A percentile compares a stretch with the other conserved stretches of the same genome.
Conservation (phyloP, 2,329 filamentous ascomycete species). For the Stenocarpella maydis region DNA sequence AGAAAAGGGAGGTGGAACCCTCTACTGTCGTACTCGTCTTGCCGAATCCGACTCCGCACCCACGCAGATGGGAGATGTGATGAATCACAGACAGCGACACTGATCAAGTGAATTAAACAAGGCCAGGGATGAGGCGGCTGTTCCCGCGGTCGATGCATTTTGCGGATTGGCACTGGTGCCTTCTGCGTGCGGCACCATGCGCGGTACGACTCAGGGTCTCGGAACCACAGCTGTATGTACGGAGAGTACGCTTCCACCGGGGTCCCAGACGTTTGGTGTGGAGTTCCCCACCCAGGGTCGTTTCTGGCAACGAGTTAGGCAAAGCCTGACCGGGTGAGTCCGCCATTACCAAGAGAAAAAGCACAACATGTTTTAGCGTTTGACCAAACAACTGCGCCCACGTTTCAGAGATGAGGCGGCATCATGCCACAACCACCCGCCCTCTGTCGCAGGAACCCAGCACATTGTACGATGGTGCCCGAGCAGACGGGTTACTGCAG, state of each 20-base stretch:
- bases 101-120: neutral
- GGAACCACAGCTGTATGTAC: constrained; percentile 11
- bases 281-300: too few relatives aligned
- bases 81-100: neutral
- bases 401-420: constrained; percentile 8
- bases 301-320: too few relatives aligned
- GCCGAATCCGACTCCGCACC: neutral
- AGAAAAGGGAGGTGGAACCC: neutral
- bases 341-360: too few relatives aligned
- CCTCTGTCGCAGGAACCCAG: constrained; percentile 29
- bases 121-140: neutral
- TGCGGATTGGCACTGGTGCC: neutral
- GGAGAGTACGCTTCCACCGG: too few relatives aligned
- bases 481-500: neutral
- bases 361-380: too few relatives aligned
- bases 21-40: neutral
- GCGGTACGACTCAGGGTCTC: neutral
- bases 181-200: neutral
- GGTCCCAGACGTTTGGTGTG: too few relatives aligned
- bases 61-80: neutral
- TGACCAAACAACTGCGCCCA: constrained; percentile 3
- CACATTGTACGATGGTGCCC: constrained; percentile 17
- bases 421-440: constrained; percentile 6
- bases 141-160: neutral
- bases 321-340: too few relatives aligned